Evolutionary conservation across 1,139 yeast species (phyloP).

Genomic region (Pichia sp.): DNA sequence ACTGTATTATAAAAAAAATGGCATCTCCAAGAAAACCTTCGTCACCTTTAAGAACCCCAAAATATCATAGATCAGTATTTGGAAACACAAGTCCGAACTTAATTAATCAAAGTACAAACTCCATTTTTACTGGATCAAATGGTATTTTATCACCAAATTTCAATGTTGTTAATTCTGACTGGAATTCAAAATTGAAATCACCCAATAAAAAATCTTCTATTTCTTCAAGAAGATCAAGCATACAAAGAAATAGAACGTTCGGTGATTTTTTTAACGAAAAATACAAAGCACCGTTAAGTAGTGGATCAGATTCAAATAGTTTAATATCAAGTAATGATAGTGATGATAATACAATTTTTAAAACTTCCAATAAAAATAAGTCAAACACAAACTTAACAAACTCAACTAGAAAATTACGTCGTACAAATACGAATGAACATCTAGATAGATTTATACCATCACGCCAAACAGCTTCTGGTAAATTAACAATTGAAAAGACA

Average conservation of each 20-base stretch:
- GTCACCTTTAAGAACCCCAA: constrained; percentile 18
- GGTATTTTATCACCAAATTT: constrained; percentile 29
- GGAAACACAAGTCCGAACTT: constrained; percentile 28
- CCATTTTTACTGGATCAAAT: constrained; percentile 25
- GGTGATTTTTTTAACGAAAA: constrained; percentile 14
- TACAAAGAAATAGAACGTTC: constrained; percentile 6
- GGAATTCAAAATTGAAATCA: constrained; percentile 16
- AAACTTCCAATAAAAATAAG: background rate
- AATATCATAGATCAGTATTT: constrained; percentile 25
- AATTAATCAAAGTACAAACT: constrained; percentile 23
- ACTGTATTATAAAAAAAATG: background rate
- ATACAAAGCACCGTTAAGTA: background rate
- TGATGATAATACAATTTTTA: constrained; percentile 3
- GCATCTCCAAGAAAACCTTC: constrained; percentile 9
- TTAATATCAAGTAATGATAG: background rate
- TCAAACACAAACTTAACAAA: constrained; percentile 14
- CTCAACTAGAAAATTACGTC: constrained; percentile 20
- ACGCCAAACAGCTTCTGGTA: constrained; percentile 42
- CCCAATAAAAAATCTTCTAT: background rate
- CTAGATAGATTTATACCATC: constrained; percentile 49
- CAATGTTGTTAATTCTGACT: constrained; percentile 29
- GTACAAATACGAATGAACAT: constrained; percentile 28
- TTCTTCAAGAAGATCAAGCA: constrained; percentile 3
- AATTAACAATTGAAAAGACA: constrained; percentile 26
- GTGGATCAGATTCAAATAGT: background rate